phyloP scores from a whole-genome alignment of 1,139 yeast genomes.

The Suhomyces panamericanus region DNA sequence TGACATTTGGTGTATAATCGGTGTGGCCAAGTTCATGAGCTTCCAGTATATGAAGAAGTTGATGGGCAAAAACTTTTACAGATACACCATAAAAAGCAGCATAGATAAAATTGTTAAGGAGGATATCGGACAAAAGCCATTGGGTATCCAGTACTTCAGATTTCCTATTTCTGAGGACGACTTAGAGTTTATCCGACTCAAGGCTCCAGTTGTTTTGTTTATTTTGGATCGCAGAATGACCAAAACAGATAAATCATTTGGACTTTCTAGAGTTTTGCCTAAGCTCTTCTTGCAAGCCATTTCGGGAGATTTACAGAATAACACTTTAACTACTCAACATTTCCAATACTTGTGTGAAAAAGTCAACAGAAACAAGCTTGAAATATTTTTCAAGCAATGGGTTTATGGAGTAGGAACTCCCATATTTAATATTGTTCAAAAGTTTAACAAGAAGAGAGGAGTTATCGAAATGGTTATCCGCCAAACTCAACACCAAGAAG shows the following conservation, averaged over 20 bases:
- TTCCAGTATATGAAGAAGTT: slow-evolving; percentile 64
- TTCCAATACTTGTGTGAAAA: slow-evolving; percentile 92
- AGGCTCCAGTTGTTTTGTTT: slow-evolving; percentile 82
- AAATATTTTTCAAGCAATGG: slow-evolving; percentile 90
- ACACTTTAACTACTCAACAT: slow-evolving; percentile 77
- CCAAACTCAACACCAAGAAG: slow-evolving; percentile 77
- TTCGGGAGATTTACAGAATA: slow-evolving; percentile 87
- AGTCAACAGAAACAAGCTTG: slow-evolving; percentile 84
- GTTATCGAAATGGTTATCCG: slow-evolving; percentile 92
- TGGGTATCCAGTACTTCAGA: slow-evolving; percentile 65
- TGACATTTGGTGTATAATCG: slow-evolving; percentile 91
- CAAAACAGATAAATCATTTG: slow-evolving; percentile 91
- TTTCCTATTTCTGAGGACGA: slow-evolving; percentile 70
- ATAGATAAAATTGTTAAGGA: slow-evolving; percentile 67
- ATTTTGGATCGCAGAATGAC: slow-evolving; percentile 92
- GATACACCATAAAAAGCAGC: slow-evolving; percentile 64
- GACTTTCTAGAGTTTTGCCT: slow-evolving; percentile 87
- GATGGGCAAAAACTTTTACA: slow-evolving; percentile 83
- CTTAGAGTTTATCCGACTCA: slow-evolving; percentile 65
- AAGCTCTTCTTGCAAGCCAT: slow-evolving; percentile 90
- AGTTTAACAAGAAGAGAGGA: slow-evolving; percentile 91
- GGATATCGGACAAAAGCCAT: slow-evolving; percentile 81
- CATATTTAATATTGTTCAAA: slow-evolving; percentile 79
- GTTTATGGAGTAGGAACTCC: slow-evolving; percentile 89
- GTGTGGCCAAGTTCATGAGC: slow-evolving; percentile 84